Conservation (phyloP, 768 basidiomycete species). For the Galerina sulciceps region DNA sequence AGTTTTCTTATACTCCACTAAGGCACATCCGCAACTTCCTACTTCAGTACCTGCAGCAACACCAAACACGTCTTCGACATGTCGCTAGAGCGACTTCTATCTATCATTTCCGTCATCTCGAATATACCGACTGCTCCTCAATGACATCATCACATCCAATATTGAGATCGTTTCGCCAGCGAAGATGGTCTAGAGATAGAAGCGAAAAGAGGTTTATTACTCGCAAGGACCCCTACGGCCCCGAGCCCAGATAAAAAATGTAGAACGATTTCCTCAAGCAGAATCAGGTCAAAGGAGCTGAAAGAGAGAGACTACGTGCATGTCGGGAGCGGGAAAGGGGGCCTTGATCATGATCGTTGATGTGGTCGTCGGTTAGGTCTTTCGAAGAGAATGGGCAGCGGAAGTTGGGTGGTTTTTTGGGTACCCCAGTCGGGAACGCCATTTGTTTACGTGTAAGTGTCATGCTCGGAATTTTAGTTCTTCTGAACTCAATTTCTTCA, state of each 20-base stretch:
- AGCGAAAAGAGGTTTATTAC: too few relatives aligned
- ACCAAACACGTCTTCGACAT: too few relatives aligned
- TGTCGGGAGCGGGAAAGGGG: slow-evolving; percentile 67
- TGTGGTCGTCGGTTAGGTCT: slow-evolving; percentile 85
- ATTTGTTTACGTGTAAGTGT: slow-evolving; percentile 87
- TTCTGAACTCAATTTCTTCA: background rate
- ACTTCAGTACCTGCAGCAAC: too few relatives aligned
- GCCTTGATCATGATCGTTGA: slow-evolving; percentile 84
- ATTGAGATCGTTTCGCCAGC: too few relatives aligned
- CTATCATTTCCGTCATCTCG: too few relatives aligned
- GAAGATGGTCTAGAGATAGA: too few relatives aligned
- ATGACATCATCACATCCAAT: too few relatives aligned
- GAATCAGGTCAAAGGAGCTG: slow-evolving; percentile 80
- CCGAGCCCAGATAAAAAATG: slow-evolving; percentile 84
- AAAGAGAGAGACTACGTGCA: slow-evolving; percentile 71
- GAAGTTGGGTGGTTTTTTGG: slow-evolving; percentile 80
- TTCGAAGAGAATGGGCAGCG: slow-evolving; percentile 71
- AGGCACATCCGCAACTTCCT: too few relatives aligned
- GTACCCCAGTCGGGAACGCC: slow-evolving; percentile 93
- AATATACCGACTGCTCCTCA: too few relatives aligned
- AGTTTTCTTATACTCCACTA: too few relatives aligned
- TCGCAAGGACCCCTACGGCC: slow-evolving; percentile 93
- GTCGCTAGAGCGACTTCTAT: too few relatives aligned
- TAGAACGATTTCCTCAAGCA: slow-evolving; percentile 82
- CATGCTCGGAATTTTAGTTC: background rate